A percentile compares a stretch with the other conserved stretches of the same genome.
phyloP scores from a whole-genome alignment of 2,329 filamentous ascomycete species.

The Dactylonectria macrodidyma region DNA sequence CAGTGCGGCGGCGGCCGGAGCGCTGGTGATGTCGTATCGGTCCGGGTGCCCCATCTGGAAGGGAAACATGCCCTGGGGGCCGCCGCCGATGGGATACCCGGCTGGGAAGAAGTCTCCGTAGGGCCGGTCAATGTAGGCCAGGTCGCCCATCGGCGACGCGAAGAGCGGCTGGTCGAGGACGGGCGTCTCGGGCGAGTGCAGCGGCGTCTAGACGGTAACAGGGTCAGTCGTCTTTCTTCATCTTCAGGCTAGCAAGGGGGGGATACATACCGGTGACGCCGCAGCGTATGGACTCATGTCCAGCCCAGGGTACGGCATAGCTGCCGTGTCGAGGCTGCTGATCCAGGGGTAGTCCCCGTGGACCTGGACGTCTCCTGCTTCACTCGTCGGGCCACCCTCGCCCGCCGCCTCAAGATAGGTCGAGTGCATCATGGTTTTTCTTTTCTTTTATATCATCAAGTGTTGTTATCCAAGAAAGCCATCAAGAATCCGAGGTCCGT shows the following conservation, averaged over 20 bases:
- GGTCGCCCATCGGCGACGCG: conserved; percentile 42
- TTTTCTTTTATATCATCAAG: conserved; percentile 28
- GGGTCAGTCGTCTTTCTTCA: neutral
- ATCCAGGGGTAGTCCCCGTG: conserved; percentile 39
- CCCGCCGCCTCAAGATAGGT: conserved; percentile 40
- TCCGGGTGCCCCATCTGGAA: conserved; percentile 37
- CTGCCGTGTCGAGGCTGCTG: conserved; percentile 34
- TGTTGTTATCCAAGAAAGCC: conserved; percentile 45
- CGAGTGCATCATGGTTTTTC: conserved; percentile 42
- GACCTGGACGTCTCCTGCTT: conserved; percentile 26
- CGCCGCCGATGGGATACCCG: conserved; percentile 34
- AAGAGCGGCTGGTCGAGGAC: conserved; percentile 46
- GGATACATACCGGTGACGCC: conserved; percentile 39
- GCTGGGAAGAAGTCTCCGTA: conserved; percentile 43
- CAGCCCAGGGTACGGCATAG: conserved; percentile 42
- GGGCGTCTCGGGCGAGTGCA: conserved; percentile 43
- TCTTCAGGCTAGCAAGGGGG: neutral
- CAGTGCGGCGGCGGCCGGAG: conserved; percentile 29
- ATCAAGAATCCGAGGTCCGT: conserved; percentile 42
- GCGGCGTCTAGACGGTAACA: conserved; percentile 31
- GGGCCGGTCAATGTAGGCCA: conserved; percentile 43
- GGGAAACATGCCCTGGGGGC: conserved; percentile 40
- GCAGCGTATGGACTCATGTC: conserved; percentile 37
- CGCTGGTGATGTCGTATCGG: conserved; percentile 39
- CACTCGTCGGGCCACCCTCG: conserved; percentile 33